Percentiles rank a stretch among this genome's conserved stretches.
Conservation (phyloP, 2,329 filamentous ascomycete genomes). For the Diaporthe australafricana region DNA sequence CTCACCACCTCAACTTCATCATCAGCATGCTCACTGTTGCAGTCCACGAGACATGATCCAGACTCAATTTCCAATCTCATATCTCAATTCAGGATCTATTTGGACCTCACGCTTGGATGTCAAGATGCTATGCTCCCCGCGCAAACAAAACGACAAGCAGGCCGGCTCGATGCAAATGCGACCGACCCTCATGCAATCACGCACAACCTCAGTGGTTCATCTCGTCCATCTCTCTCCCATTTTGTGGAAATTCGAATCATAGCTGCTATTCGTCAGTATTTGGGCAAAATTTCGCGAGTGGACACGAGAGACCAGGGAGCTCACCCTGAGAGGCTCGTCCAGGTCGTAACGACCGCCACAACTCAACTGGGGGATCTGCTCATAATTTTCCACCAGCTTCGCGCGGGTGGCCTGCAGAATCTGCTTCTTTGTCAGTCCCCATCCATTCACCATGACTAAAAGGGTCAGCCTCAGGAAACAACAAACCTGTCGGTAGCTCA, state of each 20-base stretch:
- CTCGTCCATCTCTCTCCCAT: not conserved
- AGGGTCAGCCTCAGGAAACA: too few species aligned
- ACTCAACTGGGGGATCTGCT: slow-evolving; percentile 45
- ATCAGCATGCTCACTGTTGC: not conserved
- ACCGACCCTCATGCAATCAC: not conserved
- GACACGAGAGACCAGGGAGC: not conserved
- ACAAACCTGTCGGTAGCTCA: slow-evolving; percentile 48
- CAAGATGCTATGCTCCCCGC: slow-evolving; percentile 4
- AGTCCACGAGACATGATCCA: too few species aligned
- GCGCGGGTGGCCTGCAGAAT: slow-evolving; percentile 42
- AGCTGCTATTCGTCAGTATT: slow-evolving; percentile 30
- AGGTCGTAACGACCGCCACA: slow-evolving; percentile 46
- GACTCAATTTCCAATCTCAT: not conserved
- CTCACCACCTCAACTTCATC: not conserved
- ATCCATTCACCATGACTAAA: not conserved
- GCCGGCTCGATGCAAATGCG: not conserved
- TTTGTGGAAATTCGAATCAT: not conserved
- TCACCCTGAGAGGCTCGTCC: slow-evolving; percentile 40
- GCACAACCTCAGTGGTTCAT: not conserved
- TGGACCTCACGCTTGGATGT: not conserved
- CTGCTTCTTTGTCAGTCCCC: slow-evolving; percentile 33
- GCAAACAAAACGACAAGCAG: not conserved
- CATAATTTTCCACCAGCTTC: slow-evolving; percentile 41
- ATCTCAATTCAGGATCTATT: not conserved
- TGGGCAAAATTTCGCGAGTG: rapidly evolving